Evolutionary conservation across 1,284 basidiomycete species (phyloP).

Genomic region (Puccinia brachypodii): DNA sequence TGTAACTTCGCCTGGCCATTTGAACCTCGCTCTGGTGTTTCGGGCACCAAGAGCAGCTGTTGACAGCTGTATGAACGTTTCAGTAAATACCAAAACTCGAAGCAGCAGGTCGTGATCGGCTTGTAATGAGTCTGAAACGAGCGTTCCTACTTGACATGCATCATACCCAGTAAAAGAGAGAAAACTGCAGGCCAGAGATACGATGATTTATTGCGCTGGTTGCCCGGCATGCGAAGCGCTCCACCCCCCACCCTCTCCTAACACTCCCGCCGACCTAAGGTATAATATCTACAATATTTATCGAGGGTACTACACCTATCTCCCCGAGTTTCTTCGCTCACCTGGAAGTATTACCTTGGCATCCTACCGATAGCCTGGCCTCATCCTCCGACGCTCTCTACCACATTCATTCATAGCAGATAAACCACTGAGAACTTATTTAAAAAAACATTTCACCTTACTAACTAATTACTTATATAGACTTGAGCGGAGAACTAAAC

Average conservation of each 20-base stretch:
- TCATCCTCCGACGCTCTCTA: background rate
- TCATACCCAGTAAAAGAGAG: conserved; percentile 4
- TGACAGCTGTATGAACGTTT: conserved; percentile 15
- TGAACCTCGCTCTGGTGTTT: background rate
- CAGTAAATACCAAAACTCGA: background rate
- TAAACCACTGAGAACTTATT: background rate
- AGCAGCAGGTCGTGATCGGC: background rate
- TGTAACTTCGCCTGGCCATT: background rate
- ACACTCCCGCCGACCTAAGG: background rate
- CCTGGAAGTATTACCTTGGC: background rate
- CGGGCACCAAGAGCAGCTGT: background rate
- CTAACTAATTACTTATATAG: background rate
- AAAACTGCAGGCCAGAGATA: background rate
- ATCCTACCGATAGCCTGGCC: background rate
- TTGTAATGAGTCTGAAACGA: conserved; percentile 9
- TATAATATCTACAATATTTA: background rate
- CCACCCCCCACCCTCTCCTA: background rate
- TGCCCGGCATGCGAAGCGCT: background rate
- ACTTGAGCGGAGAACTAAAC: background rate
- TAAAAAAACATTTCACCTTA: background rate
- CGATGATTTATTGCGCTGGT: background rate
- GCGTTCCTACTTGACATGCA: conserved; percentile 4
- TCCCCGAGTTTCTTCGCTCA: background rate
- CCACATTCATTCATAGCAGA: conserved; percentile 15
- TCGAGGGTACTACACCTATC: background rate